Evolutionary conservation across 306 rosid genomes (phyloP), one percentile per base, ranked within the genome.

Genomic region (Malus fusca): DNA sequence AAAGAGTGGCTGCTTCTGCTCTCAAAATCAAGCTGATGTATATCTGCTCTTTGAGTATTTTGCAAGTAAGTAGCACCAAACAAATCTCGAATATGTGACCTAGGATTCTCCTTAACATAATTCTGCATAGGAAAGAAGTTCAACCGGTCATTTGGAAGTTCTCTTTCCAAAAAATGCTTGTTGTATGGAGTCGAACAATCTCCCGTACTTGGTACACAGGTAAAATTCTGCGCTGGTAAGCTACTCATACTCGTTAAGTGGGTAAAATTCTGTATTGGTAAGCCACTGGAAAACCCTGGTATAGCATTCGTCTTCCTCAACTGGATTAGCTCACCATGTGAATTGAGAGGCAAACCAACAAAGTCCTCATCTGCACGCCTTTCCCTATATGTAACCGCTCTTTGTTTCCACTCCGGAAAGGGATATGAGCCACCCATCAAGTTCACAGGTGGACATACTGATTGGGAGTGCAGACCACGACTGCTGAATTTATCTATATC

Each of bases 281-380:
- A 64, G 75, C 85, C 74, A 74, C 85, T 81, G 21, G 87, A 82
- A 68, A 89, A 75, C 78, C 88, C 79, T 19, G 66, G 74, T 53
- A 73, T 52, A 11, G 76, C 61, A 77, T 86, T 82, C 56, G 85
- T 79, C 75, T 85, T 79, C 82, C 82, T 86, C 75, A 90, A 87
- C 80, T 82, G 92, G 79, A 92, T 90, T 73, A 90, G 80, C 81
- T 90, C 97, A 51, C 99, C 99, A 42, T 90, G 97, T 65, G 98
- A 96, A 80, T 92, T 92, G 83, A 96, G 96, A 69, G 99, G 99
- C 85, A 92, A 91, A 55, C 99, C 91, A 31, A 82, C 80, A 68
- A 85, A 84, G 42, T 76, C 85, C 22, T 85, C 86, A 64, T 85
- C 84, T 79, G 44, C 14, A 68, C 71, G 73, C 79, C 82, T 83